Evolutionary conservation across 1,139 yeast genomes (phyloP).

Genomic region (Arxiozyma telluris): DNA sequence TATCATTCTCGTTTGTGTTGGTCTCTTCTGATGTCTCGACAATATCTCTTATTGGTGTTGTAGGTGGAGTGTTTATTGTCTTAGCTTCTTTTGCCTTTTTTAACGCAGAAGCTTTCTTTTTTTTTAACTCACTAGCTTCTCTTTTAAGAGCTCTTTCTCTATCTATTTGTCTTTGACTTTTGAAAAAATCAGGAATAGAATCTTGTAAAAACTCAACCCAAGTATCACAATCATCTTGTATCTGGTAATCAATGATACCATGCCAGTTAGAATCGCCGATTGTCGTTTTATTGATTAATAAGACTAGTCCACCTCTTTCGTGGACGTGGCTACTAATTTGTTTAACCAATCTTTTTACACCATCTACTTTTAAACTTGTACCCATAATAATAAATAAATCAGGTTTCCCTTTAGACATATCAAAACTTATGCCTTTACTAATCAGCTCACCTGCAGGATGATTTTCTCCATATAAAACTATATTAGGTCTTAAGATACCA

Average conservation of each 20-base stretch:
- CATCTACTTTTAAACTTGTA: conserved; percentile 79
- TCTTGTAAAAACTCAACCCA: conserved; percentile 42
- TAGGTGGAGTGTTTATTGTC: conserved; percentile 18
- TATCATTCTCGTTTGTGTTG: neutral
- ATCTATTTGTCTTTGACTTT: conserved; percentile 26
- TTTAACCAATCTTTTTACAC: conserved; percentile 67
- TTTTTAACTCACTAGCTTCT: conserved; percentile 28
- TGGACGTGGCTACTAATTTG: conserved; percentile 62
- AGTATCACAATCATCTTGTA: conserved; percentile 70
- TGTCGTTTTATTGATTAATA: conserved; percentile 45
- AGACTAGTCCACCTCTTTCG: conserved; percentile 48
- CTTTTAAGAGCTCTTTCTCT: conserved; percentile 23
- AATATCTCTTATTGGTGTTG: conserved; percentile 14
- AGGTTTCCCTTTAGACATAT: conserved; percentile 49
- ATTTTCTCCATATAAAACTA: conserved; percentile 77
- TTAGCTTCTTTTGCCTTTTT: conserved; percentile 6
- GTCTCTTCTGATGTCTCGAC: neutral
- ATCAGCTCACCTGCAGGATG: conserved; percentile 79
- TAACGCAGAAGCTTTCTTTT: conserved; percentile 13
- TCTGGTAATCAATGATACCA: conserved; percentile 47
- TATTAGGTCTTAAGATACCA: conserved; percentile 70
- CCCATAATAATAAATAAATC: conserved; percentile 79
- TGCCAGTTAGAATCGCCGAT: conserved; percentile 46
- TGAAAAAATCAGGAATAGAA: conserved; percentile 28
- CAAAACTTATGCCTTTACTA: conserved; percentile 63